Percentiles rank a stretch among this genome's conserved stretches.
Evolutionary conservation across 2,329 filamentous ascomycete genomes (phyloP).

Genomic region (Furcasterigmium furcatum): DNA sequence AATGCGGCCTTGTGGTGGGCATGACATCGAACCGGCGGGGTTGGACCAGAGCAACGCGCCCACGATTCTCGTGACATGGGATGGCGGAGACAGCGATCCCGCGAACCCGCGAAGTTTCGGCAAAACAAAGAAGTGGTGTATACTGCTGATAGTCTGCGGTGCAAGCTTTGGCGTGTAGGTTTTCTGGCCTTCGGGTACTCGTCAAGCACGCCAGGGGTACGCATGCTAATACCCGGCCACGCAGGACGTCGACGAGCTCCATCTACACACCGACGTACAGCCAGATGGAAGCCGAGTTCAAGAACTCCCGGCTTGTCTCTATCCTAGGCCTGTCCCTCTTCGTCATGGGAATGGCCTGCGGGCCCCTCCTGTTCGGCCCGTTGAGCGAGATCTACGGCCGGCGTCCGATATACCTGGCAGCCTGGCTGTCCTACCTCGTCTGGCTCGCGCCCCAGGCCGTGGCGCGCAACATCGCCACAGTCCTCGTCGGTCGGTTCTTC

Average conservation of each 20-base stretch:
- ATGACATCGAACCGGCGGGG: no score
- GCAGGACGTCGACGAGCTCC: constrained; percentile 63
- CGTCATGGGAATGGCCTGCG: constrained; percentile 67
- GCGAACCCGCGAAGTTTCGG: no score
- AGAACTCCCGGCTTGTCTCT: constrained; percentile 65
- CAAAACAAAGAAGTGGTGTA: no score
- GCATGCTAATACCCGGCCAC: no score
- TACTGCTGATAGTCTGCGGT: no score
- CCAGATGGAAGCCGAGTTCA: constrained; percentile 73
- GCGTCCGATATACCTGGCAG: constrained; percentile 76
- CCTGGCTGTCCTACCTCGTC: constrained; percentile 71
- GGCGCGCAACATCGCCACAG: constrained; percentile 73
- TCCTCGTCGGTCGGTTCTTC: constrained; percentile 75
- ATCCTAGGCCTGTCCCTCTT: constrained; percentile 80
- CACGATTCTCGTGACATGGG: no score
- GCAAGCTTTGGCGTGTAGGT: no score
- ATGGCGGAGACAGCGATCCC: no score
- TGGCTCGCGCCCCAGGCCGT: constrained; percentile 80
- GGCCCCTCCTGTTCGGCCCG: constrained; percentile 59
- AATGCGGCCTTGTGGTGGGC: no score
- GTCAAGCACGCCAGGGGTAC: no score
- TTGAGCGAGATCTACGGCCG: constrained; percentile 78
- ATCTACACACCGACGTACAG: constrained; percentile 81
- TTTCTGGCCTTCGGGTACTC: no score
- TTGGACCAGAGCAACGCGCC: no score